A percentile compares a stretch with the other conserved stretches of the same genome.
Conservation (phyloP, 2,329 filamentous ascomycete genomes). For the Aschersonia sp. region DNA sequence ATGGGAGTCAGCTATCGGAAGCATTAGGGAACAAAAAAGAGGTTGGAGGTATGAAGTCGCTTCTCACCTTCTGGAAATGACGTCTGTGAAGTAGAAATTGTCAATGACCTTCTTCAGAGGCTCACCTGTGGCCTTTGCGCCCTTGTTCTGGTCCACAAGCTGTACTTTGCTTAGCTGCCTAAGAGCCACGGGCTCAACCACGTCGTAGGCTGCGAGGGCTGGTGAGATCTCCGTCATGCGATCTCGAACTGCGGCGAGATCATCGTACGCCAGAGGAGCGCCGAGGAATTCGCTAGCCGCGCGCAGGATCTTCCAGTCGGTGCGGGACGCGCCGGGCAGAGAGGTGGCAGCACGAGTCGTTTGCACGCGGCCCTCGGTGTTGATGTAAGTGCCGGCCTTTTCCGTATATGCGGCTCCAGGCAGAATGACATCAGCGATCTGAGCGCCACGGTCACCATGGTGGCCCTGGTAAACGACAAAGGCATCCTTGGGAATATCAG, state of each 20-base stretch:
- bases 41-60: conserved; percentile 1
- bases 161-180: conserved; percentile 77
- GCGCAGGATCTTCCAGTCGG: conserved; percentile 98
- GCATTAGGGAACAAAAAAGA: no score
- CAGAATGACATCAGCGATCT: conserved; percentile 85
- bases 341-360: conserved; percentile 83
- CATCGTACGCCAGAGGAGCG: conserved; percentile 78
- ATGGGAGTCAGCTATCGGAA: not conserved
- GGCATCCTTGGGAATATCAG: conserved; percentile 85
- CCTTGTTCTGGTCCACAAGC: conserved; percentile 93
- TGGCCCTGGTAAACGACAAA: conserved; percentile 98
- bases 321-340: conserved; percentile 76
- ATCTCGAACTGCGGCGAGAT: conserved; percentile 76
- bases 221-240: conserved; percentile 94
- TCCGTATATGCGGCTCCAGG: conserved; percentile 94
- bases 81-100: conserved; percentile 97
- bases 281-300: conserved; percentile 86
- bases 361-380: conserved; percentile 94
- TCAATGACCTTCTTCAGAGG: conserved; percentile 77
- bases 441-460: conserved; percentile 86
- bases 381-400: conserved; percentile 91
- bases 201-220: conserved; percentile 75
- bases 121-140: conserved; percentile 53
- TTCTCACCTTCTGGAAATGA: conserved; percentile 82
- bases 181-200: conserved; percentile 70